Conservation (phyloP, 371 early-diverging fungal genomes). For the Vairimorpha necatrix region DNA sequence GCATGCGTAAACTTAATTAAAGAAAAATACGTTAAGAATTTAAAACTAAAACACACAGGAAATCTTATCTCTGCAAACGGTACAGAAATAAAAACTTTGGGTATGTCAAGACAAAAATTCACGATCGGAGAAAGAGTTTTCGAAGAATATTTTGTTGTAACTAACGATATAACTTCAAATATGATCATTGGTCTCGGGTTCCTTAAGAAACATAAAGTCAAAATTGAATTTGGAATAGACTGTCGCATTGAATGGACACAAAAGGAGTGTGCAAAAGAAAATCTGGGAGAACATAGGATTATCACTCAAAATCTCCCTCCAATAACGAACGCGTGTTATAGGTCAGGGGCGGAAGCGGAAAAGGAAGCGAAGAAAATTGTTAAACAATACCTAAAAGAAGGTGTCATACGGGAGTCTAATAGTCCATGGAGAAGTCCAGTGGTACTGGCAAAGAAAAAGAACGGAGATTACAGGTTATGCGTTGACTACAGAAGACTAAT, state of each 20-base stretch:
- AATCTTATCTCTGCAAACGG: background rate
- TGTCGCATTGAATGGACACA: background rate
- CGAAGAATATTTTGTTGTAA: constrained; percentile 2
- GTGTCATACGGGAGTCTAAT: constrained; percentile 20
- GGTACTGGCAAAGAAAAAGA: constrained; percentile 10
- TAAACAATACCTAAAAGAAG: constrained; percentile 9
- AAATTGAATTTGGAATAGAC: background rate
- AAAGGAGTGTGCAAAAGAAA: background rate
- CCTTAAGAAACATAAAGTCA: background rate
- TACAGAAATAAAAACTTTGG: background rate
- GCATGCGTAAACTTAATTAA: constrained; percentile 6
- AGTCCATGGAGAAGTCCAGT: constrained; percentile 15
- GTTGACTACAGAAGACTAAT: constrained; percentile 31
- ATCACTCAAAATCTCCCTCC: background rate
- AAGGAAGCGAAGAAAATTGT: background rate
- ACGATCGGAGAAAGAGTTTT: background rate
- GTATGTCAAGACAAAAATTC: background rate
- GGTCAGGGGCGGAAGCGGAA: background rate
- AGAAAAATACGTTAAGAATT: background rate
- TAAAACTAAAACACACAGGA: background rate
- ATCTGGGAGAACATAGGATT: background rate
- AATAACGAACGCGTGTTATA: background rate
- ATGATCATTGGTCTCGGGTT: background rate
- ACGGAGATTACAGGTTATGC: background rate
- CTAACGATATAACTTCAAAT: background rate